phyloP scores from a whole-genome alignment of 345 rosid genomes.

The Eucalyptus sp. region DNA sequence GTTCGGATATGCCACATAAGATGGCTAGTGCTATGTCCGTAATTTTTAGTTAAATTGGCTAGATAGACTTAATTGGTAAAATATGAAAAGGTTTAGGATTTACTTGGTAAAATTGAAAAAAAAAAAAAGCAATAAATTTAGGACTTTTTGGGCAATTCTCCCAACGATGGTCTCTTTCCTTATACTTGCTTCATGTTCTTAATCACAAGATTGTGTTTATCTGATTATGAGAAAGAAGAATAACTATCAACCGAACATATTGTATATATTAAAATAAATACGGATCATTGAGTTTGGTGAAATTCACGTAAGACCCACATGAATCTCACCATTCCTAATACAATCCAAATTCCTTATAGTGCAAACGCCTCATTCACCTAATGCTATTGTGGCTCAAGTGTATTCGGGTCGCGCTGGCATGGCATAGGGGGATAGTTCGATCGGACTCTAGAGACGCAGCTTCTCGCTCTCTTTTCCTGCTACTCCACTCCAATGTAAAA shows the following conservation, averaged over 20 bases:
- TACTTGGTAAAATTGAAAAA: too few species aligned
- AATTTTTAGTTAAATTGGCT: too few species aligned
- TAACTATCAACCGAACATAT: neutral
- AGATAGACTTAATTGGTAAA: too few species aligned
- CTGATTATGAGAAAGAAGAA: neutral
- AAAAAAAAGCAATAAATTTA: too few species aligned
- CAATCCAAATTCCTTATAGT: neutral
- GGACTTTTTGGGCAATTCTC: too few species aligned
- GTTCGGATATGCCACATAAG: neutral
- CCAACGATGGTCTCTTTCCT: neutral
- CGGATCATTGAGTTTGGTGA: neutral
- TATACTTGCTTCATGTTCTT: neutral
- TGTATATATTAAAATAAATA: neutral
- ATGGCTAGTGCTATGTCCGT: neutral
- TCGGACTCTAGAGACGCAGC: neutral
- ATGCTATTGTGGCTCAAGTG: neutral
- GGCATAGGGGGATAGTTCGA: neutral
- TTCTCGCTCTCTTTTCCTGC: neutral
- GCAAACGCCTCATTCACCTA: neutral
- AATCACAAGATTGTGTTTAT: neutral
- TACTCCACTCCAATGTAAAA: neutral
- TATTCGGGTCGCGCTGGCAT: neutral
- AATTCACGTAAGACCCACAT: neutral
- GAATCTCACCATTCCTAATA: neutral
- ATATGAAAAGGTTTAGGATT: neutral